Conservation (phyloP, 106 monocot species). For the Triglochin maritima region DNA sequence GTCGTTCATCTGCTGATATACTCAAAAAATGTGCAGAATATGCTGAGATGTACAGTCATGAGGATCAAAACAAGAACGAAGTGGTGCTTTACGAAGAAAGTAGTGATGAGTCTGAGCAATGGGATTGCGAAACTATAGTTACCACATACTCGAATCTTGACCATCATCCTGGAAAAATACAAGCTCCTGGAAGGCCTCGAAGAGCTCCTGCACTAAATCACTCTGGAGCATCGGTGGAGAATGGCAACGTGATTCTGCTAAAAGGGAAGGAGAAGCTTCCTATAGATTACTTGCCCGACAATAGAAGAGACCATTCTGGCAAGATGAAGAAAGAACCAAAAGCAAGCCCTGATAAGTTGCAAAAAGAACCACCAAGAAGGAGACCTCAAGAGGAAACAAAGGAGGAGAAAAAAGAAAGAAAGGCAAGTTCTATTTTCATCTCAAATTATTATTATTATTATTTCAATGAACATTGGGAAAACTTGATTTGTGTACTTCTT, state of each 20-base stretch:
- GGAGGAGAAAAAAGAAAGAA: slow-evolving; percentile 92
- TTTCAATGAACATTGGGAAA: neutral
- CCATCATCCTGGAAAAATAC: slow-evolving; percentile 89
- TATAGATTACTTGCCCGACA: slow-evolving; percentile 58
- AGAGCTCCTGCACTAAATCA: slow-evolving; percentile 24
- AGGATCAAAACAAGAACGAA: slow-evolving; percentile 34
- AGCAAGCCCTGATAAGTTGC: neutral
- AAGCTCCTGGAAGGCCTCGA: slow-evolving; percentile 46
- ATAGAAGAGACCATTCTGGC: slow-evolving; percentile 24
- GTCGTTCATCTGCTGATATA: slow-evolving; percentile 39
- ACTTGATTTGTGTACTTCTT: neutral
- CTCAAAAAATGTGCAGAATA: slow-evolving; percentile 65
- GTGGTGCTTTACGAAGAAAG: slow-evolving; percentile 54
- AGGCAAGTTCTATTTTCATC: slow-evolving; percentile 29
- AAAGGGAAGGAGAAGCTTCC: slow-evolving; percentile 81
- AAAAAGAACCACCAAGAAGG: slow-evolving; percentile 15
- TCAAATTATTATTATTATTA: neutral
- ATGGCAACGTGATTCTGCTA: slow-evolving; percentile 46
- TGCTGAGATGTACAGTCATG: slow-evolving; percentile 66
- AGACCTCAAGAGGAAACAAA: slow-evolving; percentile 55
- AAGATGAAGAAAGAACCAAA: slow-evolving; percentile 30
- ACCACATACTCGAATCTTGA: slow-evolving; percentile 88
- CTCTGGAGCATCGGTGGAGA: slow-evolving; percentile 20
- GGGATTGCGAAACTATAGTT: slow-evolving; percentile 96
- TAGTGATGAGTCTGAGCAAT: slow-evolving; percentile 77